phyloP scores from a whole-genome alignment of 2,329 filamentous ascomycete genomes.

The Microdochium bolleyi region DNA sequence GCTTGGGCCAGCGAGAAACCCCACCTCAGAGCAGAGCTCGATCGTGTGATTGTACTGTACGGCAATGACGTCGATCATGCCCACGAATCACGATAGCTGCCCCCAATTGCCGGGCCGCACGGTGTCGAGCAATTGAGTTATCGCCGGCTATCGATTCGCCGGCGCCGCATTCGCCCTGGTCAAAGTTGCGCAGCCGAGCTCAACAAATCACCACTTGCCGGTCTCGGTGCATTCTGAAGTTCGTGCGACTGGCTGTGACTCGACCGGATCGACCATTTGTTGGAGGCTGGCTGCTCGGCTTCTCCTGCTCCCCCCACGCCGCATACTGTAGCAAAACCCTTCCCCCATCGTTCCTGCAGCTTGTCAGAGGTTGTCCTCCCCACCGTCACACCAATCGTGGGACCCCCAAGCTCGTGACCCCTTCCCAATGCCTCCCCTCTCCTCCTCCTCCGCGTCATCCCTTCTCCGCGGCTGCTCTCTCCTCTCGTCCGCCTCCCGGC shows the following conservation, averaged over 20 bases:
- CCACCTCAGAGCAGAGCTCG: too few relatives aligned
- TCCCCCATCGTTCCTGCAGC: not conserved
- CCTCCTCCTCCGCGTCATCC: not conserved
- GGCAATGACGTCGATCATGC: not conserved
- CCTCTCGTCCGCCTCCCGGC: not conserved
- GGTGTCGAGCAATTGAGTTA: not conserved
- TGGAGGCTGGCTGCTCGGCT: not conserved
- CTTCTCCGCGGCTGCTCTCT: not conserved
- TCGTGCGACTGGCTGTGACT: too few relatives aligned
- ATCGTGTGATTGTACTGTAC: not conserved
- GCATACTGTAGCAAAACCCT: too few relatives aligned
- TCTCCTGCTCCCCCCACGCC: not conserved
- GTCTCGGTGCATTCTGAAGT: not conserved
- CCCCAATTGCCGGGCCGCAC: not conserved
- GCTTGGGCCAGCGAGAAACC: too few relatives aligned
- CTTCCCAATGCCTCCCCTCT: not conserved
- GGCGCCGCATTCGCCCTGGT: not conserved
- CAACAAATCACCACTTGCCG: not conserved
- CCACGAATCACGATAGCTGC: not conserved
- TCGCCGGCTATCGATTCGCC: not conserved
- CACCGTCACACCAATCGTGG: not conserved
- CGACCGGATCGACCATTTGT: too few relatives aligned
- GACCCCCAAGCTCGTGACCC: not conserved
- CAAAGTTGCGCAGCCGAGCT: not conserved
- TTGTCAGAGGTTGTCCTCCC: not conserved